Base-by-base conservation (phyloP, 2,329 filamentous ascomycete species). In the Arthroderma sp. region DNA sequence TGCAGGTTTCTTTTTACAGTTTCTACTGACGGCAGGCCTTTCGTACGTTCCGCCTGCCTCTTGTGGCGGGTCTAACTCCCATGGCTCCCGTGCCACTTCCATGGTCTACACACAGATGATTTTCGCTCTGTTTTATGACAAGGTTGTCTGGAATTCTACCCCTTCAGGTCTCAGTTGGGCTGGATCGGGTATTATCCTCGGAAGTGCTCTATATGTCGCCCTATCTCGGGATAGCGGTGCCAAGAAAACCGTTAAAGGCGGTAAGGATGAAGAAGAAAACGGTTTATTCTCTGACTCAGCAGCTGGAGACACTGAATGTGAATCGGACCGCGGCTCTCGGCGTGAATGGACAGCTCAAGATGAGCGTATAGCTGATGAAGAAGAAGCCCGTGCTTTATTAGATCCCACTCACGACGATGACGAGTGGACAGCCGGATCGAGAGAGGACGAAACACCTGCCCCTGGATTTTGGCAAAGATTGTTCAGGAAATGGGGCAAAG, bases 1-100 rank as follows among this genome's bases (percentile, higher is more conserved):
- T 0, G 81, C 81, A 51, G 88, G 88, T 0, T 89, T 94, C 57
- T 60, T 82, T 22, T 83, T 89, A 75, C 88, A 94, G 72, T 86
- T 86, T 52, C 70, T 93, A n/a, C 67, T 93, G 11, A 91, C 87
- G 1, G 74, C 77, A 0, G 86, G 85, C 0, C 65, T 95, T 40
- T 71, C 81, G 27, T 77, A 81, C 49, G 83, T 88, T 55, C 81
- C 81, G 49, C 73, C 72, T 1, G 66, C 67, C 3, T 47, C 41
- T 22, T 27, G 10, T 5, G 38, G 44, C 27, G 40, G 41, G 6
- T 46, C 46, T n/a, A 43, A 36, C 40, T 41, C 44, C 29, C 56
- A 54, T 34, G 45, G 62, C 6, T 68, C 66, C 1, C 68, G 75
- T 15, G 78, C 77, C 2, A 81, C 77, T 0, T 78, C 77, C 44